Conservation (phyloP, 768 basidiomycete species). For the Ephemerocybe angulata region DNA sequence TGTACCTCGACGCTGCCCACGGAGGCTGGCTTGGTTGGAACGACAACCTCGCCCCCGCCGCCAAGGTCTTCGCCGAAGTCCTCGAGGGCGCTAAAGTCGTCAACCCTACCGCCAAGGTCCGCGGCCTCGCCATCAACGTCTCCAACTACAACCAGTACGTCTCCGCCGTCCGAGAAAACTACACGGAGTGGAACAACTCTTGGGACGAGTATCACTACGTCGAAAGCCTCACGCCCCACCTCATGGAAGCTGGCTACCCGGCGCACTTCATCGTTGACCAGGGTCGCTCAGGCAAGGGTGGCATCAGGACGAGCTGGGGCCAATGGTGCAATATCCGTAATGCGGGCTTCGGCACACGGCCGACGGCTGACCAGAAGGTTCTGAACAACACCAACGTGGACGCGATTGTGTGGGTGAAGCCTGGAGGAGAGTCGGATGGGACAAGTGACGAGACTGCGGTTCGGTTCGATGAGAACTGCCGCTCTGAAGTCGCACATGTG, state of each 20-base stretch:
- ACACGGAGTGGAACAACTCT: constrained; percentile 22
- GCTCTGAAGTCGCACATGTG: constrained; percentile 19
- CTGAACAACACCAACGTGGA: constrained; percentile 29
- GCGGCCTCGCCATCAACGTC: constrained; percentile 30
- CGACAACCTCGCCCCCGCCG: constrained; percentile 27
- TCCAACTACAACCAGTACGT: constrained; percentile 34
- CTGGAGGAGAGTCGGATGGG: constrained; percentile 38
- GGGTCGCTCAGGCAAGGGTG: constrained; percentile 27
- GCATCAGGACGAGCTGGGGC: constrained; percentile 20
- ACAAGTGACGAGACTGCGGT: constrained; percentile 30
- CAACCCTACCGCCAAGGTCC: constrained; percentile 23
- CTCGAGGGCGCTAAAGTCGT: constrained; percentile 22
- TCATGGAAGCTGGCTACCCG: constrained; percentile 26
- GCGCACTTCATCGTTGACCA: constrained; percentile 37
- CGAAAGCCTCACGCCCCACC: constrained; percentile 25
- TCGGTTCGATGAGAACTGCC: constrained; percentile 29
- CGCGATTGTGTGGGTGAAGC: constrained; percentile 40
- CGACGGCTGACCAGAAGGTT: constrained; percentile 22
- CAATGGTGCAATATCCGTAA: constrained; percentile 32
- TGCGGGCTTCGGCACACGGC: constrained; percentile 23
- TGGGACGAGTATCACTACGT: constrained; percentile 32
- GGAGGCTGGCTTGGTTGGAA: constrained; percentile 34
- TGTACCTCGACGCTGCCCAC: constrained; percentile 28
- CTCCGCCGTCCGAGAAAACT: constrained; percentile 20
- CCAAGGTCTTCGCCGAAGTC: constrained; percentile 27